Conservation (phyloP, 345 rosid genomes). For the Eucalyptus cloeziana region DNA sequence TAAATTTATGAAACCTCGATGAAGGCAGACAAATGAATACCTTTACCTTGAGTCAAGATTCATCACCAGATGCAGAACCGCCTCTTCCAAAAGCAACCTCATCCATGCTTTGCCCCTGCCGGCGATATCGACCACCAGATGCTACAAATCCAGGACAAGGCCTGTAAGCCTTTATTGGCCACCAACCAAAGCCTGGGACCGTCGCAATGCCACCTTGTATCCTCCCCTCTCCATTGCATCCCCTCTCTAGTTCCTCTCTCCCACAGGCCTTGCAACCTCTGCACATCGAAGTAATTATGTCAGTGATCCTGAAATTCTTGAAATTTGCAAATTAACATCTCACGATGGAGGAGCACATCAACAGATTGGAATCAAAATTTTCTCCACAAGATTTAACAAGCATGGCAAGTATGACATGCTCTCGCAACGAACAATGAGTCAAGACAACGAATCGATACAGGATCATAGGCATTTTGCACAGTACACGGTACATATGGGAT, state of each 20-base stretch:
- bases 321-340: background rate
- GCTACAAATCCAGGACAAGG: conserved; percentile 88
- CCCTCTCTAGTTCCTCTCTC: conserved; percentile 60
- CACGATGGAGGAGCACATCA: background rate
- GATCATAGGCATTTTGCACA: background rate
- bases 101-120: conserved; percentile 90
- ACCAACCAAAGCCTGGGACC: conserved; percentile 96
- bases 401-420: background rate
- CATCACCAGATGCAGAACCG: conserved; percentile 3
- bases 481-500: background rate
- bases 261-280: conserved; percentile 89
- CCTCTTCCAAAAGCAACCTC: conserved; percentile 67
- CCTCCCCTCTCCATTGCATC: conserved; percentile 91
- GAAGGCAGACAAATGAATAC: background rate
- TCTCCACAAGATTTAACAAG: background rate
- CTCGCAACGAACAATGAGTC: background rate
- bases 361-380: background rate
- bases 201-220: conserved; percentile 98
- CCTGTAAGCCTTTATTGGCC: conserved; percentile 95
- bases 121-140: conserved; percentile 72
- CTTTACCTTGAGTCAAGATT: conserved; percentile 14
- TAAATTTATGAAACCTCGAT: background rate
- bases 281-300: background rate
- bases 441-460: background rate
- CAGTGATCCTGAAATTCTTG: background rate